A percentile compares a stretch with the other conserved stretches of the same genome.
Conservation (phyloP, 1,284 basidiomycete genomes). For the Ganoderma leucocontextum region DNA sequence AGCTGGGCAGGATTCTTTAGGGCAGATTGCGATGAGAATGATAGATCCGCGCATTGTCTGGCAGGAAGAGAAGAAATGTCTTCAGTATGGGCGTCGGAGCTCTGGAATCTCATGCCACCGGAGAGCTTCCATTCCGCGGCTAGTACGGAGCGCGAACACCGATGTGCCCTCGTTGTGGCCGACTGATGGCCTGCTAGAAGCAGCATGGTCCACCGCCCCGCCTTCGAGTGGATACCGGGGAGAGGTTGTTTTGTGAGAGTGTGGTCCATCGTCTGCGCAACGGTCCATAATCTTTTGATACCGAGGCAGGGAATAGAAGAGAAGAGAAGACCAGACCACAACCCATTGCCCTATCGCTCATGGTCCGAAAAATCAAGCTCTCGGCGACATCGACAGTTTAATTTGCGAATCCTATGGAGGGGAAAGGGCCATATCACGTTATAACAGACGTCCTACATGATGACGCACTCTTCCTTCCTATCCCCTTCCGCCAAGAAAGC, state of each 20-base stretch:
- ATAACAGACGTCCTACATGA: conserved; percentile 57
- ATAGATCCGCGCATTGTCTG: not conserved
- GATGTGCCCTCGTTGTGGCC: not conserved
- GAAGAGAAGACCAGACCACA: not conserved
- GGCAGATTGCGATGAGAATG: not conserved
- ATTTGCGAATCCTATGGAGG: not conserved
- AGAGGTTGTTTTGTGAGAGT: not conserved
- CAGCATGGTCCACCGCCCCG: not conserved
- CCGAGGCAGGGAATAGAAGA: not conserved
- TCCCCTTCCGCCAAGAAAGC: conserved; percentile 60
- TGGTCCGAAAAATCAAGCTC: not conserved
- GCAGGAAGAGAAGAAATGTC: not conserved
- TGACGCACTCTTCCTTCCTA: conserved; percentile 56
- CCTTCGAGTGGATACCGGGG: not conserved
- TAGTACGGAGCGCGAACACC: not conserved
- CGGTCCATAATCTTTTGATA: not conserved
- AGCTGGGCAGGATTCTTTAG: no score
- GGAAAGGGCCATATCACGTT: not conserved
- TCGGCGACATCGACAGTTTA: not conserved
- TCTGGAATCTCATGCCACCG: not conserved
- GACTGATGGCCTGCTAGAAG: not conserved
- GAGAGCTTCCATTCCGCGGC: not conserved
- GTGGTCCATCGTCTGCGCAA: not conserved
- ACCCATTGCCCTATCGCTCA: not conserved
- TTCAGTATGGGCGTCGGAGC: not conserved